These are phyloP conservation scores for Mesotaenium endlicherianum DNA, from an alignment of 139 green algal genomes.

Conservation along the genomic window DNA sequence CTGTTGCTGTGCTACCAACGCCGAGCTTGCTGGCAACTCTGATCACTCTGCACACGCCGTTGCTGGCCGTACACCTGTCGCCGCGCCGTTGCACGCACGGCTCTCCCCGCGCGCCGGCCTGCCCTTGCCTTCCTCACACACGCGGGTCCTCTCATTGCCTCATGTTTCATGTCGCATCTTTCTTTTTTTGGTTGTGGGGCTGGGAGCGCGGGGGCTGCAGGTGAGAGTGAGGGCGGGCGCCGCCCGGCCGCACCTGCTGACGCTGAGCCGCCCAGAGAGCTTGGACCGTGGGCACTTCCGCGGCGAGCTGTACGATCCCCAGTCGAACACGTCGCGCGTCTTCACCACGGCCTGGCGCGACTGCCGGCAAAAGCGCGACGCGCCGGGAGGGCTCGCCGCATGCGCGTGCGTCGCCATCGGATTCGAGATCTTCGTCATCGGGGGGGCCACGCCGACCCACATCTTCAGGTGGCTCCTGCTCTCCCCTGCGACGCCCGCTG, in stretches of 20 bases:
- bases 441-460: neutral
- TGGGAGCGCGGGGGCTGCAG: no score
- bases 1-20: no score
- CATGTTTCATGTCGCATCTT: neutral
- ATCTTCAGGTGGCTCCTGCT: slow-evolving; percentile 16
- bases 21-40: no score
- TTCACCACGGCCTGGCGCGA: neutral
- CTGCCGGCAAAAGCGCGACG: neutral
- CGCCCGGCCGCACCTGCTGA: neutral
- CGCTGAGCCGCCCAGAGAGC: neutral
- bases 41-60: no score
- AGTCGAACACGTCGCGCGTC: neutral
- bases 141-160: neutral
- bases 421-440: neutral
- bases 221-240: neutral
- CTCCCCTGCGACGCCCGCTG: no score
- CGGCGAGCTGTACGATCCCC: neutral
- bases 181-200: neutral
- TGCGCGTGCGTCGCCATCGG: neutral
- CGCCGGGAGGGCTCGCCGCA: neutral
- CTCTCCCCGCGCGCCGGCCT: neutral
- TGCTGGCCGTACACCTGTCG: no score
- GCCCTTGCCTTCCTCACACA: neutral
- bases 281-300: neutral
- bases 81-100: neutral